Conservation (phyloP, 768 basidiomycete species). For the Naganishia vaughanmartiniae region DNA sequence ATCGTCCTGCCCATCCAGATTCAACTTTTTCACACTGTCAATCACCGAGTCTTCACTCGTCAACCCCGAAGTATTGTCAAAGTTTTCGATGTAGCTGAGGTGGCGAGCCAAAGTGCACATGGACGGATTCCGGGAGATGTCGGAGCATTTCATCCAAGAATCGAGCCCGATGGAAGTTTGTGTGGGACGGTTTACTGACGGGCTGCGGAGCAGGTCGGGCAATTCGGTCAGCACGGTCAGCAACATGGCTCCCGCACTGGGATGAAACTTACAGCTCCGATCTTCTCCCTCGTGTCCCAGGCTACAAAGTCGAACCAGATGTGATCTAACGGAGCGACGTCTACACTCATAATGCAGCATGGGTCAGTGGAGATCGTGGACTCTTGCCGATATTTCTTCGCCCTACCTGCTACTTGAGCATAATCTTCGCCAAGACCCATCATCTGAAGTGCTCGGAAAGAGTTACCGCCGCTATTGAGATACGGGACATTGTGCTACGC, state of each 20-base stretch:
- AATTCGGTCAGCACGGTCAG: too few relatives aligned
- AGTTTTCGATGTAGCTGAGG: slow-evolving; percentile 13
- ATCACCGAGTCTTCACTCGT: too few relatives aligned
- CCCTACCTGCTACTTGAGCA: slow-evolving; percentile 17
- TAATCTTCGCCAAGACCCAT: slow-evolving; percentile 22
- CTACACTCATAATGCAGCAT: too few relatives aligned
- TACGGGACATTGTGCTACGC: too few relatives aligned
- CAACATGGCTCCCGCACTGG: too few relatives aligned
- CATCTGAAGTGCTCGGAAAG: slow-evolving; percentile 22
- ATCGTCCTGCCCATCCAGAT: too few relatives aligned
- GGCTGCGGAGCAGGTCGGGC: too few relatives aligned
- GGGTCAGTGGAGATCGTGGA: too few relatives aligned
- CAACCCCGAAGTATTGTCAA: background rate
- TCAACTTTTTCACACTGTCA: too few relatives aligned
- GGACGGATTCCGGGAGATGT: slow-evolving; percentile 4
- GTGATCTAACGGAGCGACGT: slow-evolving; percentile 2
- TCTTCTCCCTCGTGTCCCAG: slow-evolving; percentile 10
- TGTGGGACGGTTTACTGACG: slow-evolving; percentile 22
- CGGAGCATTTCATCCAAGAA: slow-evolving; percentile 22
- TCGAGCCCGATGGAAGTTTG: slow-evolving; percentile 9
- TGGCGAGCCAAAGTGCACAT: slow-evolving; percentile 10
- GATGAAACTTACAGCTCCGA: too few relatives aligned
- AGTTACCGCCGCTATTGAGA: slow-evolving; percentile 21
- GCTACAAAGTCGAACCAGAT: slow-evolving; percentile 19
- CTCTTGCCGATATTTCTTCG: too few relatives aligned